Evolutionary conservation across 495 filamentous ascomycete genomes (phyloP).

Genomic region (Jackrogersella multiformis): DNA sequence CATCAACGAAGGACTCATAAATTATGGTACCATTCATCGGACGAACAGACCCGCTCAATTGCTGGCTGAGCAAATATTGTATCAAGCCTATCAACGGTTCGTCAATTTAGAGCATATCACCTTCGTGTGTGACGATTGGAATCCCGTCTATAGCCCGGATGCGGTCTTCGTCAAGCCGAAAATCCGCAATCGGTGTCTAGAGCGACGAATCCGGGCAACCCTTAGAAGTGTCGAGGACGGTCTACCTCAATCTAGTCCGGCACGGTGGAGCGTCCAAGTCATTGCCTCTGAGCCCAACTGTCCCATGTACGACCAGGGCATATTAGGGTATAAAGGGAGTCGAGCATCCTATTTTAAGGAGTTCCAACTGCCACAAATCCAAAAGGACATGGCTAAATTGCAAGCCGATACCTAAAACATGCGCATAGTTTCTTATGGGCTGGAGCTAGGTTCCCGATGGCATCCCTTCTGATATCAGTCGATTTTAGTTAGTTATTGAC

Average conservation of each 20-base stretch:
- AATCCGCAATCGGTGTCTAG: conserved; percentile 22
- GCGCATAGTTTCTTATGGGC: neutral
- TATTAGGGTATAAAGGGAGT: conserved; percentile 27
- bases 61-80: conserved; percentile 21
- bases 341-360: conserved; percentile 18
- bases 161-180: conserved; percentile 34
- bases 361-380: conserved; percentile 8
- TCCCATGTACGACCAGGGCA: conserved; percentile 14
- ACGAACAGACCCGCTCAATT: conserved; percentile 7
- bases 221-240: conserved; percentile 1
- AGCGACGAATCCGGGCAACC: conserved; percentile 28
- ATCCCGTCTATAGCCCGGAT: conserved; percentile 34
- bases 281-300: conserved; percentile 29
- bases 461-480: neutral
- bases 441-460: neutral
- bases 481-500: neutral
- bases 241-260: conserved; percentile 11
- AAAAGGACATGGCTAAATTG: conserved; percentile 3
- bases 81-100: conserved; percentile 19
- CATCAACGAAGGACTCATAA: conserved; percentile 39
- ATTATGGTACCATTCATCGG: neutral
- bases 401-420: neutral
- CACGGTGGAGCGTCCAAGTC: conserved; percentile 26
- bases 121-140: conserved; percentile 39
- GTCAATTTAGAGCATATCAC: conserved; percentile 32